phyloP scores from a whole-genome alignment of 108 stramenopile genomes.

The Pelagomonas calceolata region DNA sequence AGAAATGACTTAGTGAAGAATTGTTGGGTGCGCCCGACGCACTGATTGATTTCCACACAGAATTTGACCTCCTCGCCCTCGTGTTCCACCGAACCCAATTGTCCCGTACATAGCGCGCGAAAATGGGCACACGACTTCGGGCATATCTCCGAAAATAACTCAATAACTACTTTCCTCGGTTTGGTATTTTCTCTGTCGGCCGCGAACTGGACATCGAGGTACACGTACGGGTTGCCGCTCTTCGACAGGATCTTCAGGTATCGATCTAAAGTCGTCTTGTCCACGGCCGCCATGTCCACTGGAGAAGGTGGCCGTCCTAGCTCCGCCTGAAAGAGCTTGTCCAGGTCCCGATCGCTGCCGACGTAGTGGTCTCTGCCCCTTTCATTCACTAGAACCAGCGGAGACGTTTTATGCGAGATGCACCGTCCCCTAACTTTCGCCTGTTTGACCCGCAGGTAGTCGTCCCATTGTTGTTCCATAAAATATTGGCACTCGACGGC shows the following conservation, averaged over 20 bases:
- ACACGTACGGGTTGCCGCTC: not conserved
- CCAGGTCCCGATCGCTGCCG: not conserved
- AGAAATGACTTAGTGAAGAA: no score
- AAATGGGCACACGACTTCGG: conserved; percentile 31
- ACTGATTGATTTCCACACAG: no score
- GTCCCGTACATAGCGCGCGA: conserved; percentile 21
- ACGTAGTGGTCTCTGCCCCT: not conserved
- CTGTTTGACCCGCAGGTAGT: not conserved
- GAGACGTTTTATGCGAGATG: not conserved
- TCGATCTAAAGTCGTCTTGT: not conserved
- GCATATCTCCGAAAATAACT: conserved; percentile 20
- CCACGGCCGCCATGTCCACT: not conserved
- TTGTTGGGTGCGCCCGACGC: no score
- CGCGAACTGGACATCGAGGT: not conserved
- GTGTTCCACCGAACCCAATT: not conserved
- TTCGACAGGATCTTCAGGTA: not conserved
- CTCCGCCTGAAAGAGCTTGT: not conserved
- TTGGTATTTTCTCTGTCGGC: not conserved
- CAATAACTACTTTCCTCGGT: conserved; percentile 11
- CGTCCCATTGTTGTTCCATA: not conserved
- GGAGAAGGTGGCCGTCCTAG: not conserved
- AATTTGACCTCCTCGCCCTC: no score
- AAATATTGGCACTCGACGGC: not conserved
- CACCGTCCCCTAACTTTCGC: not conserved
- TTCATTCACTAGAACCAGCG: no score